Conservation (phyloP, 768 basidiomycete genomes). For the Boletus pseudo-olivaceus region DNA sequence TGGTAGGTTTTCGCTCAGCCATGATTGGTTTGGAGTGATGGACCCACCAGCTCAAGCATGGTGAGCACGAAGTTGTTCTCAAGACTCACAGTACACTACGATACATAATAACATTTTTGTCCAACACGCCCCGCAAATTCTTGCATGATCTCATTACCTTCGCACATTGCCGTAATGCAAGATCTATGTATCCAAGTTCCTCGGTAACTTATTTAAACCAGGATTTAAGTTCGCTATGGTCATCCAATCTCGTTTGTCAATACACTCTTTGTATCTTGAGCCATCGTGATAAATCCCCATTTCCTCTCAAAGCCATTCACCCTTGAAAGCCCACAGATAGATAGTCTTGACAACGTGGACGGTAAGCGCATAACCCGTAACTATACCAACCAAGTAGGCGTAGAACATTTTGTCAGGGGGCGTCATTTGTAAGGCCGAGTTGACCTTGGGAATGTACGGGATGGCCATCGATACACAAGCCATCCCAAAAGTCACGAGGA, state of each 20-base stretch:
- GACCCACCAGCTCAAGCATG: no score
- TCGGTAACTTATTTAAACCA: neutral
- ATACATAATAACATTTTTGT: no score
- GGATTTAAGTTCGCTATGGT: neutral
- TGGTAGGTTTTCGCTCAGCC: no score
- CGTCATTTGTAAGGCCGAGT: conserved; percentile 24
- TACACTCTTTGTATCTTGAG: neutral
- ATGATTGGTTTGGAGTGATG: no score
- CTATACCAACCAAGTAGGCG: conserved; percentile 21
- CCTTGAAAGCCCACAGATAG: conserved; percentile 26
- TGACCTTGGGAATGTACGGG: conserved; percentile 32
- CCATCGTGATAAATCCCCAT: neutral
- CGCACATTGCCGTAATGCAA: neutral
- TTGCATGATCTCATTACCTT: no score
- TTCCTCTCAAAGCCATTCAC: conserved; percentile 28
- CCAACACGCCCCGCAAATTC: no score
- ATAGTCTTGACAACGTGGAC: conserved; percentile 27
- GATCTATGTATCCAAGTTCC: neutral
- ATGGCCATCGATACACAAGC: conserved; percentile 33
- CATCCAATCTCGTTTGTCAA: neutral
- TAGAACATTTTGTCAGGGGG: conserved; percentile 31
- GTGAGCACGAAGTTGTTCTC: no score
- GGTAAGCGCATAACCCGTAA: conserved; percentile 23
- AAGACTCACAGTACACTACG: no score
- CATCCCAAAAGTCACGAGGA: conserved; percentile 30